Base-by-base conservation (phyloP, 2,329 filamentous ascomycete species). In the Simplicillium sp. region DNA sequence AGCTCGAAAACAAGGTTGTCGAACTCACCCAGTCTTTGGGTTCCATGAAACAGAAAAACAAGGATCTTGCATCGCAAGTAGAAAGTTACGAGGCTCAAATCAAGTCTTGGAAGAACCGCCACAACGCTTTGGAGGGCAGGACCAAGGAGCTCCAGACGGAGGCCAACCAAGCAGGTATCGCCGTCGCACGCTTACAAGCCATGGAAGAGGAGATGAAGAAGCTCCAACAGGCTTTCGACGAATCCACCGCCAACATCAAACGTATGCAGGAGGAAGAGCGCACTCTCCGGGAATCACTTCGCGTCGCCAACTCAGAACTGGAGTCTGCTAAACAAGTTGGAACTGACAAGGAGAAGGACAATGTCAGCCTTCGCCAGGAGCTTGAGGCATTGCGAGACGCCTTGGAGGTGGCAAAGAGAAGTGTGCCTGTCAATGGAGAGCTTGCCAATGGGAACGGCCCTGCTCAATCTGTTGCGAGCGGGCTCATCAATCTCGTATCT, bases 1-100 rank as follows among this genome's bases (percentile, higher is more conserved):
- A 95, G 71, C 71, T 98, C 54, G 92, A 98, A 64, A 97, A 98
- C 75, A 98, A 98, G 79, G 92, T 98, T 47, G 87, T 98, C 47
- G 92, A 98, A 68, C 76, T 98, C 55, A 98, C 92, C 1, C 92
- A 98, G 62, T 87, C 84, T 38, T 67, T 98, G 53, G 89, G 92
- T 50, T 82, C 87, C 9, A 84, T 95, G 75, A 95, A 94, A 70
- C 78, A 82, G 47, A 87, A 95, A 66, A 98, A 98, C 76, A 96
- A 94, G 71, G 77, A 77, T 44, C 74, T 98, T 46, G 73, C 84
- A 52, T 82, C 77, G 29, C 89, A 97, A 62, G 83, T 98, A 37
- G 87, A 96, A 64, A 96, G 86, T 61, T 96, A 97, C 67, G 90
- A 98, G 61, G 82, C 76, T 50, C 92, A 98, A 64, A 81, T 98